These are phyloP conservation scores for Hibiscus tridactylites DNA, from an alignment of 345 rosid species.

Conservation along the genomic window DNA sequence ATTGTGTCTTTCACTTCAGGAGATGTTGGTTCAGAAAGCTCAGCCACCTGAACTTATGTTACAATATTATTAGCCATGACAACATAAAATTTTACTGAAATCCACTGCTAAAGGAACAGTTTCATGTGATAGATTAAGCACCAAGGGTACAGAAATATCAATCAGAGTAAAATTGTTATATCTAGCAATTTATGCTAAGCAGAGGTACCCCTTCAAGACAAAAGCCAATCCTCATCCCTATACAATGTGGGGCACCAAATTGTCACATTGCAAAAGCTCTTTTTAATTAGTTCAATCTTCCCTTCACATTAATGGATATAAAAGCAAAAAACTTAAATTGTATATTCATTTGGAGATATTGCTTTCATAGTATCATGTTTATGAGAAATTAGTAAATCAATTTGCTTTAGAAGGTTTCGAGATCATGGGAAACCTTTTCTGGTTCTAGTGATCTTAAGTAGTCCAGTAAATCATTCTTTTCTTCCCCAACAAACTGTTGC, in stretches of 20 bases:
- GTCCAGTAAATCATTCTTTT: constrained; percentile 91
- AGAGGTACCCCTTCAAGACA: too few relatives aligned
- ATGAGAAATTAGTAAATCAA: background rate
- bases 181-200: too few relatives aligned
- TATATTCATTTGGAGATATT: background rate
- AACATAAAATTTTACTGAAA: background rate
- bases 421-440: constrained; percentile 60
- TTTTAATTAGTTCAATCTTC: background rate
- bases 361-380: background rate
- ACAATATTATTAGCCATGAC: constrained; percentile 6
- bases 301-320: background rate
- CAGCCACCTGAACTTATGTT: constrained; percentile 58
- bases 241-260: background rate
- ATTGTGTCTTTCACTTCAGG: constrained; percentile 70
- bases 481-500: constrained; percentile 98
- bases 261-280: background rate
- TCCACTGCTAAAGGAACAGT: background rate
- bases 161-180: too few relatives aligned
- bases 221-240: background rate
- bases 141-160: too few relatives aligned
- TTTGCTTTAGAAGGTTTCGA: background rate
- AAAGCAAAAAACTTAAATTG: background rate
- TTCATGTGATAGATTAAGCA: too few relatives aligned
- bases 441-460: constrained; percentile 89
- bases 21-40: constrained; percentile 82